Conservation (phyloP, 371 early-diverging fungal genomes). For the Mucor irregularis region DNA sequence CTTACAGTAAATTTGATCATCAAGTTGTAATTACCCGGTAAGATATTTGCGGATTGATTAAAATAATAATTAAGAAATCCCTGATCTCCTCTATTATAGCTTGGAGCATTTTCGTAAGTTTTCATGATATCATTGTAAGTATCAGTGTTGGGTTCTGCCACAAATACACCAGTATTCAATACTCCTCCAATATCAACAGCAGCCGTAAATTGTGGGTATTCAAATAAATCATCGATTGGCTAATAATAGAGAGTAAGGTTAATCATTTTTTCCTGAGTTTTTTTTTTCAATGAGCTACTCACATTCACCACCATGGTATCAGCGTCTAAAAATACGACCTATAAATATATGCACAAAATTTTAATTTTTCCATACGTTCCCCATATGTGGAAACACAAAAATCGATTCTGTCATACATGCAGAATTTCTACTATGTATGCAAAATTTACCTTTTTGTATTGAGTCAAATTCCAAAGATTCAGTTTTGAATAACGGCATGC, state of each 20-base stretch:
- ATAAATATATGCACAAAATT: neutral
- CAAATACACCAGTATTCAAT: slow-evolving; percentile 42
- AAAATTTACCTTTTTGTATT: slow-evolving; percentile 32
- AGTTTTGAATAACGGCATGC: slow-evolving; percentile 43
- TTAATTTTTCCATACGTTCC: no score
- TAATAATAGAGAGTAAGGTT: no score
- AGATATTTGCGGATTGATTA: slow-evolving; percentile 17
- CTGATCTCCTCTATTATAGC: slow-evolving; percentile 40
- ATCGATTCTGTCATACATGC: neutral
- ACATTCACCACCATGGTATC: slow-evolving; percentile 39
- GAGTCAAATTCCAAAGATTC: slow-evolving; percentile 34
- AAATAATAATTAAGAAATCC: slow-evolving; percentile 43
- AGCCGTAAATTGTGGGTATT: slow-evolving; percentile 33
- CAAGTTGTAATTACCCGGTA: slow-evolving; percentile 37
- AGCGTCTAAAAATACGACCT: slow-evolving; percentile 41
- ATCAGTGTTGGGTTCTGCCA: slow-evolving; percentile 30
- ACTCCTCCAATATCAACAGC: slow-evolving; percentile 36
- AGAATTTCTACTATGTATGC: neutral
- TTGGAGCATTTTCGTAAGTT: slow-evolving; percentile 28
- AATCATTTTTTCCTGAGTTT: neutral
- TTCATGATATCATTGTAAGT: slow-evolving; percentile 28
- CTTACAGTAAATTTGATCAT: slow-evolving; percentile 40
- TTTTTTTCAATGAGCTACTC: slow-evolving; percentile 6
- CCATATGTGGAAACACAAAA: no score
- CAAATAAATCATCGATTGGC: slow-evolving; percentile 35